phyloP scores from a whole-genome alignment of 192 early-diverging fungal species.

The Umbelopsis vinacea region DNA sequence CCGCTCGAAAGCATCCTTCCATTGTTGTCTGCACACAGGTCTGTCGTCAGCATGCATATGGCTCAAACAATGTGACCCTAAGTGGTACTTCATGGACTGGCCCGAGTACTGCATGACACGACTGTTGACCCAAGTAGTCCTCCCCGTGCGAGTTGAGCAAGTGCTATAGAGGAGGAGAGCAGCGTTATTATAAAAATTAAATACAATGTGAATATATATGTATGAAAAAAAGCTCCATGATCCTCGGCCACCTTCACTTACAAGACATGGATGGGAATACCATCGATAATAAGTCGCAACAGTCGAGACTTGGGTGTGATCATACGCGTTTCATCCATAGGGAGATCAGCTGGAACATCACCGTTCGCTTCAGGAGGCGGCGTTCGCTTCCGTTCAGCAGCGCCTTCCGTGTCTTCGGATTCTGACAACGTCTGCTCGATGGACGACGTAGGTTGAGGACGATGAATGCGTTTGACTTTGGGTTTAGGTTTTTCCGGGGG shows the following conservation, averaged over 20 bases:
- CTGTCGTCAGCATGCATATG: constrained; percentile 57
- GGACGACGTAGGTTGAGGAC: neutral
- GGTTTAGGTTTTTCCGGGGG: neutral
- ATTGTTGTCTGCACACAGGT: constrained; percentile 38
- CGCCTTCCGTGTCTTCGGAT: neutral
- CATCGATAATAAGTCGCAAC: constrained; percentile 56
- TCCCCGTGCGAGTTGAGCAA: constrained; percentile 47
- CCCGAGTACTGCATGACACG: constrained; percentile 57
- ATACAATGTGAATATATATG: too few relatives aligned
- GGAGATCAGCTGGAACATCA: neutral
- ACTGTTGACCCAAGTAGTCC: constrained; percentile 59
- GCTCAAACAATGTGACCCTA: constrained; percentile 52
- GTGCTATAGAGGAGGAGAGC: constrained; percentile 49
- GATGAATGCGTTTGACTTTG: constrained; percentile 1
- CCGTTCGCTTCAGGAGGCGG: neutral
- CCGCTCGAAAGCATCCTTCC: constrained; percentile 49
- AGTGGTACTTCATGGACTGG: constrained; percentile 35
- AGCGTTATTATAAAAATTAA: neutral
- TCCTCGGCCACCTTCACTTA: constrained; percentile 44
- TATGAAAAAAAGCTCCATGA: too few relatives aligned
- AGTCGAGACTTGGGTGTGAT: constrained; percentile 50
- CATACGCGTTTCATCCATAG: constrained; percentile 5
- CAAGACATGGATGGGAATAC: constrained; percentile 60
- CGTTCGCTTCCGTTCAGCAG: too few relatives aligned
- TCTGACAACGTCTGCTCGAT: neutral